Base-by-base conservation (phyloP, 768 basidiomycete species). In the Serpula lacrymans region DNA sequence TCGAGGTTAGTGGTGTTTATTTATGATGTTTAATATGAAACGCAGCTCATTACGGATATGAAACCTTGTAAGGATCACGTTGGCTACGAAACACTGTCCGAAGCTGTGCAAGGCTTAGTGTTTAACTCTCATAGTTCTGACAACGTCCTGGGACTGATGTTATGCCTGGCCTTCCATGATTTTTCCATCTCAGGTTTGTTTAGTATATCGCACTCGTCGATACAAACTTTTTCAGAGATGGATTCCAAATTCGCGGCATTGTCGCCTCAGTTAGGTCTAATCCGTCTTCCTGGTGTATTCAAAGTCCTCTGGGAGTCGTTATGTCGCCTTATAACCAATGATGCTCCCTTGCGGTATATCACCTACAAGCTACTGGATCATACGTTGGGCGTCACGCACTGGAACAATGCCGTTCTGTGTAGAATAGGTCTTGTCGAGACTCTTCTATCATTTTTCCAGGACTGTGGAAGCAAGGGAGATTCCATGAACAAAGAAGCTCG, bases 1-100 rank as follows among this genome's bases (percentile, higher is more conserved):
- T 88, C 49, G 69, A 77, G 66, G 88, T 87, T 42, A 21, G 79
- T n/a, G n/a, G n/a, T n/a, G n/a, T n/a, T n/a, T n/a, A n/a, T n/a
- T 65, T 12, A 3, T 16, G 16, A 23, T n/a, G 21, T 14, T 45
- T 21, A 20, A 32, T 21, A 14, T 14, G 4, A 25, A 17, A 42
- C 83, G 77, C 68, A 57, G 16, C 64, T 65, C 28, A 20, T 23
- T n/a, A 32, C 14, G 34, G 17, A 34, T 20, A 33, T 30, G 7
- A 45, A 16, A 7, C n/a, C 24, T 6, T 14, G 20, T 18, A 33
- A 62, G 60, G 39, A 55, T 9, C 51, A 49, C 37, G 80, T 91
- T 7, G 85, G 87, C 5, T 89, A 82, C 41, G 66, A 75, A 21
- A 72, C 78, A 1, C 67, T 93, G 29, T 67, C 70, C 7, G 71